Evolutionary conservation across 2,329 filamentous ascomycete genomes (phyloP), one percentile per base, ranked within the genome.

Genomic region (Arthrocladium fulminans): DNA sequence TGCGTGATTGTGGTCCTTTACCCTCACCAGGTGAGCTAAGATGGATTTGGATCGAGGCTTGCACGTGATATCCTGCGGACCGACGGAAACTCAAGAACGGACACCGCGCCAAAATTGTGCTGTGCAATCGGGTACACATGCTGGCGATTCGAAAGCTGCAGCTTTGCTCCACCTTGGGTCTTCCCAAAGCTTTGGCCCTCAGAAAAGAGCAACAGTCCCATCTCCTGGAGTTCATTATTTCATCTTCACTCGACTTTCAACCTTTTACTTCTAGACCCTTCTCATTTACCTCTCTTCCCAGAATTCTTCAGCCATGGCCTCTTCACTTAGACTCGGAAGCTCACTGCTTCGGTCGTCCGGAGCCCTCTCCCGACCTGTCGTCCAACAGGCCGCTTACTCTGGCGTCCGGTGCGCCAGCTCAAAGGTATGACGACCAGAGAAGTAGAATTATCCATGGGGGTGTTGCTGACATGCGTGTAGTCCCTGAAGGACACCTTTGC

Each of bases 401-500:
- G 83, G 85, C 67, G 73, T 85, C 66, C 83, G 92, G 72, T 88
- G 80, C 75, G 95, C 89, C 55, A 83, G 88, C 60, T 69, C 69
- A 61, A 96, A 96, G 80, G 80, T 84, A 44, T 3, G 27, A n/a
- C 61, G 83, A 89, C 79, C 88, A 94, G 27, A 88, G 84, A 0
- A n/a, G n/a, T n/a, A n/a, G n/a, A n/a, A n/a, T n/a, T n/a, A 95
- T 86, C 94, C 51, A 94, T 92, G 67, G 79, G 94, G 43, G 86
- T 59, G 62, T 52, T n/a, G 17, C 44, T 44, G 51, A 47, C 27
- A 13, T 29, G 41, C 45, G 57, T 57, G 48, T 61, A 98, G 92
- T 88, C 88, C 61, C 75, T 98, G 68, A 98, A 98, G 79, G 92
- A 98, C 71, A 90, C 88, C 67, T 97, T 98, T 71, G 90, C 90